These are phyloP conservation scores for Cryptosporidium ryanae DNA, from an alignment of 169 alveolate genomes.

Conservation along the genomic window DNA sequence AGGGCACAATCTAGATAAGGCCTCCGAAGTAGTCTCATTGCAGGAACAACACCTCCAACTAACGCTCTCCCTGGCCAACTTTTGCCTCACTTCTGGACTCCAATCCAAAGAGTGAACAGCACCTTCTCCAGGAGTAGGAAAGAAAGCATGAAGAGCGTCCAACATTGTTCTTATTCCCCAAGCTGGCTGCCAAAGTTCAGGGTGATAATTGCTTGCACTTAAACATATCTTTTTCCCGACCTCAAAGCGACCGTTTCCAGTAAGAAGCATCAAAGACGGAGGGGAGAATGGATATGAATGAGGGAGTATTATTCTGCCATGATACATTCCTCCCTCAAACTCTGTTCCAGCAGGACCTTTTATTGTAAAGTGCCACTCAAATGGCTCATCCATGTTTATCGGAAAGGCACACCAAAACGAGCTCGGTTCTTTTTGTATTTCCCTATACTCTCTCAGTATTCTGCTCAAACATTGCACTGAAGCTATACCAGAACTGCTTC, in stretches of 20 bases:
- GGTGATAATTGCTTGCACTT: conserved; percentile 89
- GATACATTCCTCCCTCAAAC: conserved; percentile 92
- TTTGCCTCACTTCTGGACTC: conserved; percentile 65
- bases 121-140: conserved; percentile 85
- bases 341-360: conserved; percentile 89
- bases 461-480: conserved; percentile 79
- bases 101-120: conserved; percentile 75
- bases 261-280: conserved; percentile 90
- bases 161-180: conserved; percentile 92
- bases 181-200: conserved; percentile 94
- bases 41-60: conserved; percentile 62
- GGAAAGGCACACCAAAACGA: conserved; percentile 76
- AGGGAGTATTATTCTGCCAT: conserved; percentile 92
- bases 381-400: conserved; percentile 83
- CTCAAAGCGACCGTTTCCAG: conserved; percentile 92
- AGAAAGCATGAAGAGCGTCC: conserved; percentile 89
- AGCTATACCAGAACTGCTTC: conserved; percentile 36
- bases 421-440: conserved; percentile 79
- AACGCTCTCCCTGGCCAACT: conserved; percentile 74
- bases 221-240: conserved; percentile 88
- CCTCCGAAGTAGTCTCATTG: conserved; percentile 49
- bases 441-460: conserved; percentile 79
- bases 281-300: conserved; percentile 91
- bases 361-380: conserved; percentile 92
- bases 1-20: conserved; percentile 26